phyloP scores from a whole-genome alignment of 345 rosid genomes.

The Populus nigra region DNA sequence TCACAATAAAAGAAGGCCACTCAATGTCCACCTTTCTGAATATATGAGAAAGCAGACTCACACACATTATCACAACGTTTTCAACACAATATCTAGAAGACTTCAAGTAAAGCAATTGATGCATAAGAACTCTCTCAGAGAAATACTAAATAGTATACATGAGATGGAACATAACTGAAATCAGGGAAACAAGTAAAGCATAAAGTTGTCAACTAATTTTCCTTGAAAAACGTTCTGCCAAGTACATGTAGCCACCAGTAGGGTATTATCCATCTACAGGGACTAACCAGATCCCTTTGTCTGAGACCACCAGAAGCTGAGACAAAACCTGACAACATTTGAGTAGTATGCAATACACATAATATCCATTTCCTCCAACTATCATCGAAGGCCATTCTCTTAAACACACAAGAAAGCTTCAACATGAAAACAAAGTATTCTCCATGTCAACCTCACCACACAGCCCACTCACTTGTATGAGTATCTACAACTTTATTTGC shows the following conservation, averaged over 20 bases:
- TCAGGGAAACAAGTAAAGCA: not conserved
- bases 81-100: not conserved
- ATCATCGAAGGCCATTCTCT: not conserved
- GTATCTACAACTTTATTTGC: not conserved
- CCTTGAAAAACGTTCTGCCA: not conserved
- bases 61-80: not conserved
- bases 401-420: not conserved
- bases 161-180: not conserved
- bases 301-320: no score
- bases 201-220: not conserved
- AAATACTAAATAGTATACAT: not conserved
- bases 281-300: no score
- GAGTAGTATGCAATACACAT: not conserved
- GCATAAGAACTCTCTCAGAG: not conserved
- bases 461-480: not conserved
- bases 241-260: not conserved
- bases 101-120: not conserved
- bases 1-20: not conserved
- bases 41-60: not conserved
- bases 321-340: not conserved
- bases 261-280: not conserved
- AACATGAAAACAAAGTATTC: not conserved
- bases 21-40: not conserved
- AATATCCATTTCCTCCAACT: not conserved
- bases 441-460: not conserved